phyloP scores from a whole-genome alignment of 2,329 filamentous ascomycete species.

The Monosporascus sp. region DNA sequence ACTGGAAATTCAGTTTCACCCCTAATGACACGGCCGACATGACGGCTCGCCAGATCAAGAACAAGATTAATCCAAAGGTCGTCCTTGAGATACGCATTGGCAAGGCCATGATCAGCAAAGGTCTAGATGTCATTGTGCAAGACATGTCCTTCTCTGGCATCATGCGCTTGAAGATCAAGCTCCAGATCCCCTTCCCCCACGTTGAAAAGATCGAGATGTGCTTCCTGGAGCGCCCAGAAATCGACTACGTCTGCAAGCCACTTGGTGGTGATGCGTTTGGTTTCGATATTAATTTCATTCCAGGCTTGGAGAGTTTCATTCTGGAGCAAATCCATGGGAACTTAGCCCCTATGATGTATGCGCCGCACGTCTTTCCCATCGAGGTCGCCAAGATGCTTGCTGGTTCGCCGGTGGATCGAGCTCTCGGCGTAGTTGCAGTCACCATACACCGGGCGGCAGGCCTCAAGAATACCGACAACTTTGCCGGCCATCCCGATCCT shows the following conservation, averaged over 20 bases:
- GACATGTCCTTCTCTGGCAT: constrained; percentile 94
- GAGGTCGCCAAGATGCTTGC: constrained; percentile 98
- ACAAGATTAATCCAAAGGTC: constrained; percentile 95
- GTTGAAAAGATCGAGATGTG: constrained; percentile 93
- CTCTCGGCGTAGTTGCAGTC: constrained; percentile 87
- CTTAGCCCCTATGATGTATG: constrained; percentile 95
- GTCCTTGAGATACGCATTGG: constrained; percentile 92
- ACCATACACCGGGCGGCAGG: constrained; percentile 88
- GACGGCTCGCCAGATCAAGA: constrained; percentile 82
- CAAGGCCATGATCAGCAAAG: constrained; percentile 95
- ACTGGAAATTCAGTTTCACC: constrained; percentile 99
- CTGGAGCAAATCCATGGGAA: constrained; percentile 94
- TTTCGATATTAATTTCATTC: constrained; percentile 99
- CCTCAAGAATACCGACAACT: constrained; percentile 92
- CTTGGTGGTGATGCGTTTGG: constrained; percentile 92
- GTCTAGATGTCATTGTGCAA: constrained; percentile 94
- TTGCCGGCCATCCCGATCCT: constrained; percentile 85
- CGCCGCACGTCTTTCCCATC: constrained; percentile 94
- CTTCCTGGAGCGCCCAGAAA: constrained; percentile 81
- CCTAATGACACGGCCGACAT: constrained; percentile 91
- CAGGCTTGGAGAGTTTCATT: constrained; percentile 88
- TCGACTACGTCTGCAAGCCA: constrained; percentile 98
- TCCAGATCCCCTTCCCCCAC: constrained; percentile 92
- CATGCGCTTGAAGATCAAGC: constrained; percentile 96
- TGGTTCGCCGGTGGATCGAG: constrained; percentile 88